Evolutionary conservation across 1,139 yeast genomes (phyloP), one percentile per base, ranked within the genome.

Genomic region (Diutina siamensis): DNA sequence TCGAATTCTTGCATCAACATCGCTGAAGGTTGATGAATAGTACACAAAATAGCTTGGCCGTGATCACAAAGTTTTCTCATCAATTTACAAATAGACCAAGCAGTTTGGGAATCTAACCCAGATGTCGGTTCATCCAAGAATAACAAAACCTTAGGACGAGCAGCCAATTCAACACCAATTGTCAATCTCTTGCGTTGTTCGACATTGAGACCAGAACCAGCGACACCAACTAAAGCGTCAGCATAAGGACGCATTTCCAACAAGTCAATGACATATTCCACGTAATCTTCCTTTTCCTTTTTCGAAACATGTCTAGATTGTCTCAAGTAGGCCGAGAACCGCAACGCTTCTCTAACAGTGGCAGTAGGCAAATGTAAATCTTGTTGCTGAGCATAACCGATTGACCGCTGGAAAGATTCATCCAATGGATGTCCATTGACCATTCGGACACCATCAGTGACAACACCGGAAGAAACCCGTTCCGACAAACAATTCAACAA

Each of bases 71-170:
- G 69, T 59, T 79, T 80, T 62, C 86, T 74, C 76, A 84, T 76
- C 61, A 85, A 69, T 58, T 80, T 79, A 61, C 86, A 79, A 55
- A 83, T 78, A 19, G 92, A 78, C 94, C 94, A 84, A 8, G 95
- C 94, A 47, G 95, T 83, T 63, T 86, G 95, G 20, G 95, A 85
- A 60, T 87, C 95, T 53, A 87, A 71, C 57, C 96, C 96, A 4
- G 95, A 86, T 19, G 96, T 87, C 8, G 96, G 96, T 61, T 87
- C 96, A 64, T 87, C 96, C 57, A 87, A 72, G 64, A 87, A 87
- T 48, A 87, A 68, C 50, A 87, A 67, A 48, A 87, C 68, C 52
- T 82, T 80, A 4, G 96, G 95, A 60, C 83, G 85, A 22, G 95
- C 95, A 41, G 87, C 94, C 48, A 87, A 67, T 58, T 87, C 95